Percentiles rank a stretch among this genome's conserved stretches.
Evolutionary conservation across 2,329 filamentous ascomycete species (phyloP).

Genomic region (Talaromyces funiculosus): DNA sequence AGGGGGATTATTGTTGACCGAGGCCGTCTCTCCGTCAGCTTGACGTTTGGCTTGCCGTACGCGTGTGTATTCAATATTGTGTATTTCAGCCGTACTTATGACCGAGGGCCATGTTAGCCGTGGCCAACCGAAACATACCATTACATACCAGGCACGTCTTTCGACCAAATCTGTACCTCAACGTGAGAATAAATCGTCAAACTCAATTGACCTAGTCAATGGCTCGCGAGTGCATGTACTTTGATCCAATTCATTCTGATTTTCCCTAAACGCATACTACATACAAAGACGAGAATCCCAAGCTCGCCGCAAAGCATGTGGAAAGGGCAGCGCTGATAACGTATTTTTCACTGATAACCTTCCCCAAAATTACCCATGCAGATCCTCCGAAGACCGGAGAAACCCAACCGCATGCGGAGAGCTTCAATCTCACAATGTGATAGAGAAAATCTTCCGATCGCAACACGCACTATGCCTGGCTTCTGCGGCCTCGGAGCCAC

Average conservation of each 20-base stretch:
- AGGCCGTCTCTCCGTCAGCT: conserved; percentile 7
- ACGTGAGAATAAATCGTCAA: background rate
- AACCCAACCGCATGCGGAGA: background rate
- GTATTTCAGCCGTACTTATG: background rate
- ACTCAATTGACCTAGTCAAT: background rate
- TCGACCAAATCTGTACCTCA: background rate
- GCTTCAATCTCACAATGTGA: background rate
- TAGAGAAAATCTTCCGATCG: background rate
- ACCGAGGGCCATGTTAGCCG: background rate
- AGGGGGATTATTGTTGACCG: background rate
- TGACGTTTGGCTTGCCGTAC: conserved; percentile 3
- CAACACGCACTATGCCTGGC: background rate
- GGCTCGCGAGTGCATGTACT: background rate
- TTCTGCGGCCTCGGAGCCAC: background rate
- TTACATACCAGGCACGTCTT: background rate
- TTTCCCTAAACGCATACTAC: background rate
- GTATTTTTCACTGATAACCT: background rate
- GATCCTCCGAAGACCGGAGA: background rate
- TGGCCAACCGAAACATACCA: conserved; percentile 11
- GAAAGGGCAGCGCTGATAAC: no score
- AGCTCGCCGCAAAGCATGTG: background rate
- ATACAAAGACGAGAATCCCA: background rate
- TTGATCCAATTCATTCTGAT: background rate
- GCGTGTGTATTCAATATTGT: no score
- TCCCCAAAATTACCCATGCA: background rate